Evolutionary conservation across 2,329 filamentous ascomycete genomes (phyloP), one percentile per base, ranked within the genome.

Genomic region (Paecilomyces sp.): DNA sequence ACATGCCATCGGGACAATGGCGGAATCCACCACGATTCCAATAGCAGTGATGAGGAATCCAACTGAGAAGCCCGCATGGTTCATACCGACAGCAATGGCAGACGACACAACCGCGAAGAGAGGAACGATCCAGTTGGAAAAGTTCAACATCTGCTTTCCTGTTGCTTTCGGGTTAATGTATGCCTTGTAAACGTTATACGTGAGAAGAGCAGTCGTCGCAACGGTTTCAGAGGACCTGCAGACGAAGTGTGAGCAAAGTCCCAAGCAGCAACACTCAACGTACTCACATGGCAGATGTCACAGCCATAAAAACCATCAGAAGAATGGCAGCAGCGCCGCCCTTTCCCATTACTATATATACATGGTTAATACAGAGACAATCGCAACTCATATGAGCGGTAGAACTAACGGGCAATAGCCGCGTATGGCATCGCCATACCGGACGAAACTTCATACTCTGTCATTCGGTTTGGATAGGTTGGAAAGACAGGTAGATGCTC

Each of bases 241-340:
- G 57, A 54, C 28, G 55, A 41, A 55, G 57, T 22, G 54, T 72
- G 9, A 47, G n/a, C 41, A 47, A 5, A 47, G 3, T 18, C 41
- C 36, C n/a, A 8, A 47, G 7, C n/a, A 9, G 18, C 6, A 8
- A 22, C 18, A 47, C 13, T 9, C n/a, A 8, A 18, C n/a, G 7
- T 5, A 47, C 41, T 47, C 41, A 47, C 62, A 76, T 73, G 3
- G 72, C 71, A 1, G 66, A 68, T 0, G 76, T 78, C 9, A 75
- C 72, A 3, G 74, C 74, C 74, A 77, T 77, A 66, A 78, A 77
- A 4, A 77, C 67, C 54, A 76, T 72, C 6, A 77, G 60, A n/a
- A 68, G 62, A 11, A 69, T 62, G 9, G 63, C 64, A 2, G 64
- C 62, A 11, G 64, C 66, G 2, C 65, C 69, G 11, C 68, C 67